Base-by-base conservation (phyloP, 495 filamentous ascomycete genomes). In the Cladorrhinum samala region DNA sequence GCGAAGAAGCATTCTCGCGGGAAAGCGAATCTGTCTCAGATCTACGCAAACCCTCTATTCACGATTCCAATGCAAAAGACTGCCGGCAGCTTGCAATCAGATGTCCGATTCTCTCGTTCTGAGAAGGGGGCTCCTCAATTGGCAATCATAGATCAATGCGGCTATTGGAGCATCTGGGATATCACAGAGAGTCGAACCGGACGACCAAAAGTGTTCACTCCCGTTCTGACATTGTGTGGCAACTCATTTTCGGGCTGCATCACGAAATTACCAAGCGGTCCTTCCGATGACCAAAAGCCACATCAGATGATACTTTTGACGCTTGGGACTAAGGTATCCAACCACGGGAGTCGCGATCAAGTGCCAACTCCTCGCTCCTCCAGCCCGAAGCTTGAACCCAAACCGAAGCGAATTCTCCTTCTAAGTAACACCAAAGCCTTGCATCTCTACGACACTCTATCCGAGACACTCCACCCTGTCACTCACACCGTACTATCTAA, bases 101-200 rank as follows among this genome's bases (percentile, higher is more conserved):
- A 93, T 68, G 77, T 91, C 7, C 67, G 83, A 9, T 94, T 95
- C 62, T 91, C 87, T 57, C 86, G 87, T n/a, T 84, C 80, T 72
- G 78, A 83, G 11, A 40, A 18, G 17, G 43, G 54, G 14, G n/a
- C 59, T 1, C 69, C 68, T 11, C 85, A 87, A 63, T 68, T 95
- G 45, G 88, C 75, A 9, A 76, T 93, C 19, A 74, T 95, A 19
- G 90, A 95, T 61, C 76, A 80, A 38, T 60, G 67, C 41, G 91
- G 89, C 0, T 71, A 73, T 27, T 96, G 91, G 91, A 83, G 71
- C 58, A 64, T 94, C 3, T 94, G 85, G 84, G 79, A 89, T 52
- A 67, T 94, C 18, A 49, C 21, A 9, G 63, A 55, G 9, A 50
- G 50, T n/a, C 49, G 55, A 41, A 33, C 52, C 33, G 69, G 71